A percentile compares a stretch with the other conserved stretches of the same genome.
Evolutionary conservation across 1,139 yeast genomes (phyloP).

Genomic region (Geotrichum carabidarum): DNA sequence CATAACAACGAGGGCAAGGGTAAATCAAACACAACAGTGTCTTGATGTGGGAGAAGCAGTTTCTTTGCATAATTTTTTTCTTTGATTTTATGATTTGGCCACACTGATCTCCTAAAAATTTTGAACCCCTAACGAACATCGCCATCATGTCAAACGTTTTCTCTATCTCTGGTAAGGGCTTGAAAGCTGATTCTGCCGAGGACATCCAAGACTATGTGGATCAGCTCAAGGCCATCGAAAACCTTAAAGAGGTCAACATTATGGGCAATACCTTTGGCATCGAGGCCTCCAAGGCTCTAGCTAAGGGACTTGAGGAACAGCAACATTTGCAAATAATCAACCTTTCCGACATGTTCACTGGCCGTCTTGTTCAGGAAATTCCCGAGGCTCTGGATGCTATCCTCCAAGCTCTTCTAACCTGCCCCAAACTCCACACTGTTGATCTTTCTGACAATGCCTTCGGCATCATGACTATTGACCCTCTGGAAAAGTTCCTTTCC

Average conservation of each 20-base stretch:
- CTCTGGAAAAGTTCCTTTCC: conserved; percentile 73
- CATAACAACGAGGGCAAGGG: conserved; percentile 3
- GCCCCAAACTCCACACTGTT: conserved; percentile 63
- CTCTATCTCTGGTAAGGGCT: conserved; percentile 70
- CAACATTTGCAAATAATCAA: conserved; percentile 55
- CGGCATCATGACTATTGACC: conserved; percentile 92
- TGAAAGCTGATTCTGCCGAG: conserved; percentile 64
- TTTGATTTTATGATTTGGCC: not conserved
- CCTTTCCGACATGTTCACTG: conserved; percentile 90
- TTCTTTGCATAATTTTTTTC: not conserved
- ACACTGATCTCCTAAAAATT: conserved; percentile 6
- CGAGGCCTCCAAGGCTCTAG: conserved; percentile 73
- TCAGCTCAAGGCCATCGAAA: conserved; percentile 44
- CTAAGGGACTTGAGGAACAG: conserved; percentile 48
- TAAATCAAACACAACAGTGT: not conserved
- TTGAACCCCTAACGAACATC: not conserved
- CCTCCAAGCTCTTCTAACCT: conserved; percentile 65
- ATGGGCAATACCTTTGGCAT: conserved; percentile 94
- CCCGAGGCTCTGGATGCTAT: conserved; percentile 73
- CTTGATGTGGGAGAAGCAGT: not conserved
- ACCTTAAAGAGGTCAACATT: conserved; percentile 62
- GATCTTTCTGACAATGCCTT: conserved; percentile 94
- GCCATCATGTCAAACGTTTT: conserved; percentile 21
- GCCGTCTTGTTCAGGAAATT: conserved; percentile 90
- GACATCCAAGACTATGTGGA: conserved; percentile 65